phyloP scores from a whole-genome alignment of 2,329 filamentous ascomycete genomes.

The Acrocalymma vagum region DNA sequence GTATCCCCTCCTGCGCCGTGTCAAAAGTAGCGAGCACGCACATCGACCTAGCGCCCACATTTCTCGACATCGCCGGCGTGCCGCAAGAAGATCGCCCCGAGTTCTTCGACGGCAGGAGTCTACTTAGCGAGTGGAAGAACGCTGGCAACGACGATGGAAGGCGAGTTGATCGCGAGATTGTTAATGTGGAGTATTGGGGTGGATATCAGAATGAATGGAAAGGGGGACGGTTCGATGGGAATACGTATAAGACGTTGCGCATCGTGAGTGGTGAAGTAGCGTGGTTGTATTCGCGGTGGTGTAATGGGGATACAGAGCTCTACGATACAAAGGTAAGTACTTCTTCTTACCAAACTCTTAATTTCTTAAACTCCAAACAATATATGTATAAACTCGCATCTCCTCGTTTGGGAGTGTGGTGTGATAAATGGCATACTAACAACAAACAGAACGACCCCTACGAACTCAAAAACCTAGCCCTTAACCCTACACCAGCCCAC shows the following conservation, averaged over 20 bases:
- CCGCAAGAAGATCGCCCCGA: constrained; percentile 17
- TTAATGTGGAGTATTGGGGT: constrained; percentile 51
- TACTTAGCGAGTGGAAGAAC: constrained; percentile 37
- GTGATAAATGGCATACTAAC: no score
- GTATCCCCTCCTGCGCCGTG: constrained; percentile 35
- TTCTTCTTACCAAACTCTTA: constrained; percentile 2
- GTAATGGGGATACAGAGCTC: constrained; percentile 72
- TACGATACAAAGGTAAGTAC: constrained; percentile 67
- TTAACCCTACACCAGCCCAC: not conserved
- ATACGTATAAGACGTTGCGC: constrained; percentile 70
- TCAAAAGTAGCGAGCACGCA: no score
- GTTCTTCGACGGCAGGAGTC: constrained; percentile 40
- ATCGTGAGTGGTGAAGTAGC: constrained; percentile 65
- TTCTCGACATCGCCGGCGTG: no score
- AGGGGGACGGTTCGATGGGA: constrained; percentile 32
- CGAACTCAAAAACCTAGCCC: constrained; percentile 36
- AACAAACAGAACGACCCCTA: constrained; percentile 56
- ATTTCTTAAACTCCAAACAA: not conserved
- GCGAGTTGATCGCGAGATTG: constrained; percentile 36
- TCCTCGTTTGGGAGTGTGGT: no score
- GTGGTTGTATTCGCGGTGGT: constrained; percentile 74
- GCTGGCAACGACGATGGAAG: constrained; percentile 35
- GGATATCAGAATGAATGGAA: constrained; percentile 19
- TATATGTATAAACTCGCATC: no score
- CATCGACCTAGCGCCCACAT: no score